phyloP scores from a whole-genome alignment of 148 eudicot species.

The Talinum fruticosum region DNA sequence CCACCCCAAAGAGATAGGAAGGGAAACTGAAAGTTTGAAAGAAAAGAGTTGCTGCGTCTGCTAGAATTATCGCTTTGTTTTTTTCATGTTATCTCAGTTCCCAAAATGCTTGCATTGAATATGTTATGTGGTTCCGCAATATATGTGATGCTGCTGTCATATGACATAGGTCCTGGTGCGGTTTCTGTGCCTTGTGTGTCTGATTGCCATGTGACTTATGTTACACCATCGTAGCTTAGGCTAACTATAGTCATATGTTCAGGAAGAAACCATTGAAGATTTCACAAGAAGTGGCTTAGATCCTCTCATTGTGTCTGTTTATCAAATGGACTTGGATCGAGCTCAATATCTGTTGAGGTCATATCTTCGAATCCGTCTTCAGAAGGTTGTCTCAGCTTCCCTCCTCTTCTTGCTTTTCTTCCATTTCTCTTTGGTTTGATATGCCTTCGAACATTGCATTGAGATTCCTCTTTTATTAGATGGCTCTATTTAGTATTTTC shows the following conservation, averaged over 20 bases:
- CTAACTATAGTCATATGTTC: slow-evolving; percentile 17
- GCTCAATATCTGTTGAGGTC: slow-evolving; percentile 74
- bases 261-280: slow-evolving; percentile 84
- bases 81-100: not conserved
- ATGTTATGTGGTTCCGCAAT: not conserved
- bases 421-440: not conserved
- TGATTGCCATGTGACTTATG: not conserved
- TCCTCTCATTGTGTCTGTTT: slow-evolving; percentile 75
- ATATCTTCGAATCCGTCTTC: slow-evolving; percentile 81
- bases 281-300: slow-evolving; percentile 52
- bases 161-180: not conserved
- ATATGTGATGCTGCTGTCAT: not conserved
- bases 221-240: not conserved
- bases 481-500: not conserved
- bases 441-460: not conserved
- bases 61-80: no score
- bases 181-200: slow-evolving; percentile 1
- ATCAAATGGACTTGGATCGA: slow-evolving; percentile 90
- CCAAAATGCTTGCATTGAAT: not conserved
- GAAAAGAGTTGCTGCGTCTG: no score
- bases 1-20: no score
- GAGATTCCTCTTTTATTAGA: slow-evolving; percentile 1
- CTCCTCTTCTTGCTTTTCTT: not conserved
- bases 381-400: slow-evolving; percentile 48
- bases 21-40: no score